A percentile compares a stretch with the other conserved stretches of the same genome.
Conservation (phyloP, 495 filamentous ascomycete species). For the Neurospora sp. region DNA sequence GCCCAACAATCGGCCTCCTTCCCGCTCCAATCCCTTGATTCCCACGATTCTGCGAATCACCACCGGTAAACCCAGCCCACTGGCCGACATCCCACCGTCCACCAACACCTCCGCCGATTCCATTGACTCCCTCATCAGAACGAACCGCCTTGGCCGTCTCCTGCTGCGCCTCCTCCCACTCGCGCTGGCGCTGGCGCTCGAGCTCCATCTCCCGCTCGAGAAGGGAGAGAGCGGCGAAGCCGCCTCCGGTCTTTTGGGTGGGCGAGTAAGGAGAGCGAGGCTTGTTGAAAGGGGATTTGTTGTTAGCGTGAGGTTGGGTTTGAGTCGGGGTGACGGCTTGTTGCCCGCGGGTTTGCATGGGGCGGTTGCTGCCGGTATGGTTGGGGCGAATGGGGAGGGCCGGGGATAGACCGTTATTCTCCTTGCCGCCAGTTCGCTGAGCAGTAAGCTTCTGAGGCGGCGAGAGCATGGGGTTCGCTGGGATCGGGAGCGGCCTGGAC, state of each 20-base stretch:
- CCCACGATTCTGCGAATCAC: constrained; percentile 73
- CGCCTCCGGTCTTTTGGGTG: constrained; percentile 51
- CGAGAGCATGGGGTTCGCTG: constrained; percentile 13
- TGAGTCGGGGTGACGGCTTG: not conserved
- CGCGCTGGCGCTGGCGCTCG: constrained; percentile 81
- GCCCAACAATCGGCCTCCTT: constrained; percentile 69
- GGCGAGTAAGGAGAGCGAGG: constrained; percentile 29
- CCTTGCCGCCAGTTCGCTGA: constrained; percentile 24
- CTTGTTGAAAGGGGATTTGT: not conserved
- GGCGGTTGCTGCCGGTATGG: constrained; percentile 48
- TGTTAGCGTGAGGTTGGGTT: not conserved
- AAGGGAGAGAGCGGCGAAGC: constrained; percentile 71
- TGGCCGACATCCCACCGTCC: constrained; percentile 81
- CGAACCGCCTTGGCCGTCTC: constrained; percentile 50
- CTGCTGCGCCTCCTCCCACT: constrained; percentile 91
- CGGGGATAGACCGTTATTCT: not conserved
- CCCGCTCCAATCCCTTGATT: constrained; percentile 61
- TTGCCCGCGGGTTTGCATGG: constrained; percentile 19
- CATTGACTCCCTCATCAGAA: constrained; percentile 38
- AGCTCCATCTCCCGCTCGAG: constrained; percentile 94
- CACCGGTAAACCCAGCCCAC: constrained; percentile 72
- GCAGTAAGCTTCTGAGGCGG: constrained; percentile 22
- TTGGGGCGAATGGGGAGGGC: not conserved
- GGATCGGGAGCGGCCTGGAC: constrained; percentile 5
- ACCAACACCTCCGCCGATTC: constrained; percentile 45